Percentiles rank a stretch among this genome's conserved stretches.
These are phyloP conservation scores for Arthrinium phaeospermum DNA, from an alignment of 2,329 filamentous ascomycete genomes.

Conservation along the genomic window DNA sequence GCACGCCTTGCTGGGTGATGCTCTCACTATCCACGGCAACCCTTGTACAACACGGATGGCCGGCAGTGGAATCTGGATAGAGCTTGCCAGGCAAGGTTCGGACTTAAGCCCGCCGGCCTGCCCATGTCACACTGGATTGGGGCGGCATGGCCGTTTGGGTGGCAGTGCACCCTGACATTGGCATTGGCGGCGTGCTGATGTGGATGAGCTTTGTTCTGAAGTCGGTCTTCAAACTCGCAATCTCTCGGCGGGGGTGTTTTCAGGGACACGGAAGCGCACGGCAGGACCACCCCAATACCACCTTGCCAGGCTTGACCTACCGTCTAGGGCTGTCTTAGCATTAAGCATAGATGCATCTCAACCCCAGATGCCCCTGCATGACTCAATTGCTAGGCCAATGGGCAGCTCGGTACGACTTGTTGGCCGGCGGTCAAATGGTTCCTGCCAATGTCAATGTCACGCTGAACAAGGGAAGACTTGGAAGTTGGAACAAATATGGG, in stretches of 20 bases:
- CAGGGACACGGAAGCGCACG: constrained; percentile 10
- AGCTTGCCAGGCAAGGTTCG: background rate
- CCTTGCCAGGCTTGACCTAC: background rate
- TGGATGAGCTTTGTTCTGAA: background rate
- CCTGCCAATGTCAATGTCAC: background rate
- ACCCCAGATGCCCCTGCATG: background rate
- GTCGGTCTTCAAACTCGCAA: constrained; percentile 8
- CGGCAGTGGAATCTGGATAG: background rate
- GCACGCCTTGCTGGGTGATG: background rate
- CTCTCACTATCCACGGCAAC: background rate
- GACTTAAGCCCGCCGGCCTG: background rate
- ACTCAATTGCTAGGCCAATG: background rate
- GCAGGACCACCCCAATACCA: background rate
- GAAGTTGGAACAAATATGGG: constrained; percentile 7
- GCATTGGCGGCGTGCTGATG: background rate
- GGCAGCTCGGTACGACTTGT: background rate
- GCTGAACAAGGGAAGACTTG: background rate
- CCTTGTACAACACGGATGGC: background rate
- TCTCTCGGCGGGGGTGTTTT: constrained; percentile 12
- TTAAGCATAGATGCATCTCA: constrained; percentile 2
- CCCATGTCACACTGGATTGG: background rate
- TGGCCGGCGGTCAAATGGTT: background rate
- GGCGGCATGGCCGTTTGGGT: background rate
- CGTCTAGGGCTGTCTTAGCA: background rate
- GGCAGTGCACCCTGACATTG: background rate